Evolutionary conservation across 768 basidiomycete genomes (phyloP).

Genomic region (Cystofilobasidium bisporidii): DNA sequence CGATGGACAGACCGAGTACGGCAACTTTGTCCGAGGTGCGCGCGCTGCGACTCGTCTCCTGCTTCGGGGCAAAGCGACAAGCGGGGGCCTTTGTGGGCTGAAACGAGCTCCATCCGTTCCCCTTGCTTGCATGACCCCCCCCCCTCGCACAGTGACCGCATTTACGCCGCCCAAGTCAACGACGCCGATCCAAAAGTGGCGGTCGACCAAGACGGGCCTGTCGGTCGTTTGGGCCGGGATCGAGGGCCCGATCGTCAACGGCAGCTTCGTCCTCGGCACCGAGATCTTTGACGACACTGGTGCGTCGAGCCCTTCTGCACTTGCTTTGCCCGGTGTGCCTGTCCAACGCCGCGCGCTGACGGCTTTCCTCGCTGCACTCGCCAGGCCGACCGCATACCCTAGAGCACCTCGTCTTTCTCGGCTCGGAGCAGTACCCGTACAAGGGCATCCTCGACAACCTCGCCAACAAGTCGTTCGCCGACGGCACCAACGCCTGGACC

Average conservation of each 20-base stretch:
- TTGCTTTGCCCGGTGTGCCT: no score
- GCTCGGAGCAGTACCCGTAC: slow-evolving; percentile 88
- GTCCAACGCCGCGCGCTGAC: no score
- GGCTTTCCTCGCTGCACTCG: not conserved
- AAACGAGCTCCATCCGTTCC: not conserved
- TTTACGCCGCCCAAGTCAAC: slow-evolving; percentile 23
- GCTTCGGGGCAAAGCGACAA: no score
- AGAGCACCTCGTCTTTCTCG: slow-evolving; percentile 71
- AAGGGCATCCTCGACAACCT: slow-evolving; percentile 92
- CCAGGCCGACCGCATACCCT: slow-evolving; percentile 38
- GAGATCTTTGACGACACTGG: slow-evolving; percentile 25
- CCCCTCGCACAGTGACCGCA: slow-evolving; percentile 13
- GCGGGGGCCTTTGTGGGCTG: not conserved
- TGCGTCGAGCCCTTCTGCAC: no score
- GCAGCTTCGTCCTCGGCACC: slow-evolving; percentile 19
- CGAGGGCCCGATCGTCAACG: slow-evolving; percentile 51
- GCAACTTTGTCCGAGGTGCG: slow-evolving; percentile 23
- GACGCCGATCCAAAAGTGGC: slow-evolving; percentile 53
- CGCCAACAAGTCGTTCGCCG: slow-evolving; percentile 79
- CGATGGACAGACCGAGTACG: slow-evolving; percentile 13
- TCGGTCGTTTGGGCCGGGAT: slow-evolving; percentile 84
- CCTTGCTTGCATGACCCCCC: no score
- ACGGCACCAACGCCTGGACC: slow-evolving; percentile 79
- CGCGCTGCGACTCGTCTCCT: not conserved
- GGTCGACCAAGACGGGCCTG: slow-evolving; percentile 74